A percentile compares a stretch with the other conserved stretches of the same genome.
These are phyloP conservation scores for Suillus paluster DNA, from an alignment of 768 basidiomycete genomes.

Conservation along the genomic window DNA sequence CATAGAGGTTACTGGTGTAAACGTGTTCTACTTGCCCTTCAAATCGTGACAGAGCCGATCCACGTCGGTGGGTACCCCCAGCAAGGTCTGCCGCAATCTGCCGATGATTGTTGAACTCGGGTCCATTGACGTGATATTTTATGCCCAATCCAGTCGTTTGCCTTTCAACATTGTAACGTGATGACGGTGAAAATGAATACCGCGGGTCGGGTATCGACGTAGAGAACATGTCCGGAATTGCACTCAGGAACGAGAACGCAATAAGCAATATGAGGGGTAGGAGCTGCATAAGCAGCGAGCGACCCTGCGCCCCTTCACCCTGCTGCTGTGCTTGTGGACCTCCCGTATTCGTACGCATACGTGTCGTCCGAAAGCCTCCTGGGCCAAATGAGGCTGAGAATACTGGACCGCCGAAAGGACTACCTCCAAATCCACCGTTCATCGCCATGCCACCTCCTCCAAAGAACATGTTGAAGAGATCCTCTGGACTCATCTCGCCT, in stretches of 20 bases:
- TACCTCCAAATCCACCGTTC: slow-evolving; percentile 55
- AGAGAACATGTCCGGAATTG: slow-evolving; percentile 78
- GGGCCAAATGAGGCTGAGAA: slow-evolving; percentile 83
- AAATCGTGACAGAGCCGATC: slow-evolving; percentile 55
- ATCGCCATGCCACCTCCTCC: slow-evolving; percentile 63
- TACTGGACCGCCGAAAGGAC: slow-evolving; percentile 52
- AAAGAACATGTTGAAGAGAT: slow-evolving; percentile 99
- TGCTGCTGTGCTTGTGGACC: slow-evolving; percentile 38
- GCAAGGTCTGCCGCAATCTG: slow-evolving; percentile 74
- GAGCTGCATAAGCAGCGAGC: slow-evolving; percentile 74
- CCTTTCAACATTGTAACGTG: slow-evolving; percentile 71
- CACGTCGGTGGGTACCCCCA: slow-evolving; percentile 38
- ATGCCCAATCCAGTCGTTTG: slow-evolving; percentile 72
- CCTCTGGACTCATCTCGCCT: slow-evolving; percentile 92
- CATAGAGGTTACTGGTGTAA: slow-evolving; percentile 73
- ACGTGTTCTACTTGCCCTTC: slow-evolving; percentile 77
- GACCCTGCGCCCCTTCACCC: slow-evolving; percentile 47
- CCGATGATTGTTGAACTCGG: slow-evolving; percentile 79
- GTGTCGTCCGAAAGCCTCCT: slow-evolving; percentile 79
- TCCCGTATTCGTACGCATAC: slow-evolving; percentile 50
- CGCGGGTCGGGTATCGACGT: slow-evolving; percentile 76
- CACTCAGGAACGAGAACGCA: slow-evolving; percentile 80
- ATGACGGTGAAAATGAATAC: slow-evolving; percentile 68
- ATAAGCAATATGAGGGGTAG: slow-evolving; percentile 86
- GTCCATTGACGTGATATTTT: slow-evolving; percentile 82